Evolutionary conservation across 179 eudicot species (phyloP).

Genomic region (Sideroxylon spinosum): DNA sequence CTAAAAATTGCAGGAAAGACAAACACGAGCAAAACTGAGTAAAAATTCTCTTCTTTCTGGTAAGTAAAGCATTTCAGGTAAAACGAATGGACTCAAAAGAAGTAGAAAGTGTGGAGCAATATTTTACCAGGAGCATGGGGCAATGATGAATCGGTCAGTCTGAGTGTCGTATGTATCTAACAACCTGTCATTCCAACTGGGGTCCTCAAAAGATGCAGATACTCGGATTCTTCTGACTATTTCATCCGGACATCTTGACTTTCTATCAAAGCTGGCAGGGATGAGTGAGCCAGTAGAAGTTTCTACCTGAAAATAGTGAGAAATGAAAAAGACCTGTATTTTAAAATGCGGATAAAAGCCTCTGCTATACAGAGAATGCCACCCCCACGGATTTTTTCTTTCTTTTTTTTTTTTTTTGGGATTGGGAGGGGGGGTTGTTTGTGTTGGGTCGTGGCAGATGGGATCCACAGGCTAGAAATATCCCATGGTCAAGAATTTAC

Average conservation of each 20-base stretch:
- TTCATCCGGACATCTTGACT: constrained; percentile 90
- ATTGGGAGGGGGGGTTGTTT: too few species aligned
- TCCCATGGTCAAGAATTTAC: not conserved
- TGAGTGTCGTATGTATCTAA: constrained; percentile 74
- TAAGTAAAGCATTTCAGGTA: not conserved
- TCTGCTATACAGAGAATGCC: too few species aligned
- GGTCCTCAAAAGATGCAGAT: constrained; percentile 54
- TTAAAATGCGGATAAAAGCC: not conserved
- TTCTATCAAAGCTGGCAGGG: constrained; percentile 72
- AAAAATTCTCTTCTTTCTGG: not conserved
- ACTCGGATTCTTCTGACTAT: constrained; percentile 73
- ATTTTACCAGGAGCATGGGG: constrained; percentile 73
- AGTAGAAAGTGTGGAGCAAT: not conserved
- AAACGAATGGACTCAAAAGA: not conserved
- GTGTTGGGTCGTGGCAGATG: not conserved
- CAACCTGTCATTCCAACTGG: constrained; percentile 56
- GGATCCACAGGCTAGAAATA: not conserved
- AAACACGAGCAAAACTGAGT: not conserved
- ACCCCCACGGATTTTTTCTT: too few species aligned
- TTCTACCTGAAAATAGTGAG: constrained; percentile 51
- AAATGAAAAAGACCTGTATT: not conserved
- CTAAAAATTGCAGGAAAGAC: not conserved
- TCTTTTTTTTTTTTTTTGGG: too few species aligned
- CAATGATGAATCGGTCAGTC: constrained; percentile 63
- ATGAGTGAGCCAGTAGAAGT: constrained; percentile 58